These are phyloP conservation scores for Crepidotus variabilis DNA, from an alignment of 768 basidiomycete species.

Conservation along the genomic window DNA sequence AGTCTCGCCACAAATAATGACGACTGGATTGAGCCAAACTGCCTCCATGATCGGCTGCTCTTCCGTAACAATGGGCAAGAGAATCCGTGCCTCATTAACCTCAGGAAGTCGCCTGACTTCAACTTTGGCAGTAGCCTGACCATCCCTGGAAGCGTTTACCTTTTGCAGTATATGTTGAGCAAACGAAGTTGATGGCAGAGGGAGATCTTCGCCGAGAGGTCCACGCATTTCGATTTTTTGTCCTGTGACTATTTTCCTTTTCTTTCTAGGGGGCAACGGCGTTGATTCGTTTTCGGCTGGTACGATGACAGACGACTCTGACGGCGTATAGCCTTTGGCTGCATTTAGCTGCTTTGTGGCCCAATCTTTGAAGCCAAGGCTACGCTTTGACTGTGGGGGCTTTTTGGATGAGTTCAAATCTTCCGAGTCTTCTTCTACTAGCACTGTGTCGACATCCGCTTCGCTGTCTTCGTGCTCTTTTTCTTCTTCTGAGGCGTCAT, in stretches of 20 bases:
- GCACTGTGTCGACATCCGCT: slow-evolving; percentile 17
- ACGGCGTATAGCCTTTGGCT: slow-evolving; percentile 34
- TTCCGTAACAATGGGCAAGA: slow-evolving; percentile 87
- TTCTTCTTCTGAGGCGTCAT: slow-evolving; percentile 15
- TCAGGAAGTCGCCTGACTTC: slow-evolving; percentile 61
- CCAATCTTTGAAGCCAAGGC: slow-evolving; percentile 81
- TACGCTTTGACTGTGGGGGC: slow-evolving; percentile 23
- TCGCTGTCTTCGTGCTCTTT: slow-evolving; percentile 18
- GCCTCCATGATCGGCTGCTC: slow-evolving; percentile 95
- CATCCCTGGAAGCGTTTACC: slow-evolving; percentile 11
- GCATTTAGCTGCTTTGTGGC: slow-evolving; percentile 71
- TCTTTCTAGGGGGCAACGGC: slow-evolving; percentile 39
- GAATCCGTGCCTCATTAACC: slow-evolving; percentile 71
- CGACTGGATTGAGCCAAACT: slow-evolving; percentile 80
- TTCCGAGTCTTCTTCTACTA: slow-evolving; percentile 13
- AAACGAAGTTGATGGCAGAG: slow-evolving; percentile 65
- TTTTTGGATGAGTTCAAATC: slow-evolving; percentile 18
- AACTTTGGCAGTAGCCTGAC: slow-evolving; percentile 31
- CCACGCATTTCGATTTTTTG: slow-evolving; percentile 55
- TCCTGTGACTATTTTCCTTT: slow-evolving; percentile 38
- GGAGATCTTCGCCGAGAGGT: slow-evolving; percentile 72
- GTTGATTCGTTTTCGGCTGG: slow-evolving; percentile 5
- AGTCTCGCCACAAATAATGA: slow-evolving; percentile 88
- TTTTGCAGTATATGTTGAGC: slow-evolving; percentile 40
- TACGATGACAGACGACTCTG: slow-evolving; percentile 16